These are phyloP conservation scores for Rhipidocladum racemiflorum DNA, from an alignment of 176 grass and related monocot genomes.

Conservation along the genomic window DNA sequence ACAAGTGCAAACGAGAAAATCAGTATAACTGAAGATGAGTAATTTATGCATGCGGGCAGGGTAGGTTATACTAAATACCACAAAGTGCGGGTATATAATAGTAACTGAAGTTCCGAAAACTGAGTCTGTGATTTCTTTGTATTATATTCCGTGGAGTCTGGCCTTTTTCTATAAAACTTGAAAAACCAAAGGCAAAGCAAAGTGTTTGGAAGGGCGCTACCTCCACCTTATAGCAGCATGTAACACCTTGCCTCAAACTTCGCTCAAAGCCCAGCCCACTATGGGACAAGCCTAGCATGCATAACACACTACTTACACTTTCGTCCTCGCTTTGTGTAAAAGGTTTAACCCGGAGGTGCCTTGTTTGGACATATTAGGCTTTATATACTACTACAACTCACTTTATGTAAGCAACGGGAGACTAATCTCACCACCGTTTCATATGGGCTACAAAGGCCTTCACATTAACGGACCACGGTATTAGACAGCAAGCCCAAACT, in stretches of 20 bases:
- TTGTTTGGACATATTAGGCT: too few species aligned
- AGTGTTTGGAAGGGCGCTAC: background rate
- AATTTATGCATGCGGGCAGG: background rate
- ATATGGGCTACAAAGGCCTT: too few species aligned
- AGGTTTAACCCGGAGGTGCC: too few species aligned
- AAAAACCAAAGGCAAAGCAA: conserved; percentile 12
- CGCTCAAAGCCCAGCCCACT: too few species aligned
- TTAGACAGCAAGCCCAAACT: background rate
- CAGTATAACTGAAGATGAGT: background rate
- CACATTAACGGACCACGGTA: too few species aligned
- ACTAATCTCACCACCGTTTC: too few species aligned
- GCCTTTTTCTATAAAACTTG: background rate
- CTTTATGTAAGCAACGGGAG: too few species aligned
- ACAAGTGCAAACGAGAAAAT: background rate
- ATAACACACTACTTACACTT: too few species aligned
- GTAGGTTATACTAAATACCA: background rate
- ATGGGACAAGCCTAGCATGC: too few species aligned
- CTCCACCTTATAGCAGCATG: background rate
- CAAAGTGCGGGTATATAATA: background rate
- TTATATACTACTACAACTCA: too few species aligned
- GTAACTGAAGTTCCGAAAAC: background rate
- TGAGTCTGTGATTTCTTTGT: background rate
- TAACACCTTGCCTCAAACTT: too few species aligned
- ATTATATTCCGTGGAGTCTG: background rate
- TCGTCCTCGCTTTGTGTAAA: too few species aligned